Evolutionary conservation across 2,329 filamentous ascomycete genomes (phyloP).

Genomic region (Graphium sp.): DNA sequence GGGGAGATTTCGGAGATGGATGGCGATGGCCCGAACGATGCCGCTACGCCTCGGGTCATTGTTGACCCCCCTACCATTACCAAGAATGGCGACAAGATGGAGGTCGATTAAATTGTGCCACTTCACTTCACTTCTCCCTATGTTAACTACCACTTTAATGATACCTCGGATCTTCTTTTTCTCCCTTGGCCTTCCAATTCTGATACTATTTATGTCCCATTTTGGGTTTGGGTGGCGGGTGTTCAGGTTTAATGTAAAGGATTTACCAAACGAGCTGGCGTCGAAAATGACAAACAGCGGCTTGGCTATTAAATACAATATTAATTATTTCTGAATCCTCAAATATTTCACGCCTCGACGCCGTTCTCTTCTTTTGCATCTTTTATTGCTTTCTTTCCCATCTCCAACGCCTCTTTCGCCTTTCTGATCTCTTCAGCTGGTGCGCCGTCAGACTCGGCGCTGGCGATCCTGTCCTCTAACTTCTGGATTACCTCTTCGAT

Average conservation of each 20-base stretch:
- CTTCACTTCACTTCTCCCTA: too few relatives aligned
- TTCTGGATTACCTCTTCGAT: conserved; percentile 56
- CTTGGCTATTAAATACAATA: too few relatives aligned
- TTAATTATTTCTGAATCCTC: too few relatives aligned
- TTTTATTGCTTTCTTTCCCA: neutral
- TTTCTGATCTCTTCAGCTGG: conserved; percentile 31
- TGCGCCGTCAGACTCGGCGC: conserved; percentile 29
- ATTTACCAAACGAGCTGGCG: too few relatives aligned
- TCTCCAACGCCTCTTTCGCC: conserved; percentile 33
- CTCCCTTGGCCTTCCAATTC: neutral
- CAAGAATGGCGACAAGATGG: conserved; percentile 43
- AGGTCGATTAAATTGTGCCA: conserved; percentile 26
- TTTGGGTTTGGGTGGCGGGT: too few relatives aligned
- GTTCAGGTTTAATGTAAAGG: too few relatives aligned
- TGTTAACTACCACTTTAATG: too few relatives aligned
- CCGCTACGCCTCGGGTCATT: conserved; percentile 27
- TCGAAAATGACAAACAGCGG: too few relatives aligned
- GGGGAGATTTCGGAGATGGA: conserved; percentile 22
- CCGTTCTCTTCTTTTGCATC: neutral
- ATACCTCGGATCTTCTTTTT: neutral
- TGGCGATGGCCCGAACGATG: too few relatives aligned
- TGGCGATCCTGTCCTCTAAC: conserved; percentile 61
- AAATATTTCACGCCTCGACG: too few relatives aligned
- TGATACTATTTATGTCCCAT: neutral
- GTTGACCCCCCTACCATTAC: conserved; percentile 27